phyloP scores from a whole-genome alignment of 192 early-diverging fungal genomes.

The Linnemannia hyalina region DNA sequence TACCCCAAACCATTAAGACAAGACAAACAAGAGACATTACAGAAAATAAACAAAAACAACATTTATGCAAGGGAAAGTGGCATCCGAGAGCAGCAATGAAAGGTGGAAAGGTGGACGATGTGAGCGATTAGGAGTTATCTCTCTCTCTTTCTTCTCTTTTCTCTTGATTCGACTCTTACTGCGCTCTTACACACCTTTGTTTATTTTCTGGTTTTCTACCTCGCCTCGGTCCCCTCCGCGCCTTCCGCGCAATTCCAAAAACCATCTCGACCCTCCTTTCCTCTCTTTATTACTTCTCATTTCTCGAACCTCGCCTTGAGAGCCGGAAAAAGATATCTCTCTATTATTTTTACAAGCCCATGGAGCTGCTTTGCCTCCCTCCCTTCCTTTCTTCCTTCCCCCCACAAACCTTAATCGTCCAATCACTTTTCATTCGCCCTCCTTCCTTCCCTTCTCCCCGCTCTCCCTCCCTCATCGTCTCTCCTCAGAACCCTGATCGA shows the following conservation, averaged over 20 bases:
- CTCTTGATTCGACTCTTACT: neutral
- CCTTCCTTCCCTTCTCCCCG: neutral
- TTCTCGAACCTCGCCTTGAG: neutral
- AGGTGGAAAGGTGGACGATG: neutral
- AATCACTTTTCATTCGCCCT: neutral
- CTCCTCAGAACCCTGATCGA: neutral
- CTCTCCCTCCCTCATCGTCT: neutral
- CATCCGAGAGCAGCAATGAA: neutral
- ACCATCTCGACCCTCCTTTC: neutral
- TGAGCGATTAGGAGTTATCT: neutral
- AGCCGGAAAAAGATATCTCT: neutral
- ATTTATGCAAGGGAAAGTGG: conserved; percentile 12
- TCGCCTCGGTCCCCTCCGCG: neutral
- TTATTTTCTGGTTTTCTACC: neutral
- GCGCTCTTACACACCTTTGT: neutral
- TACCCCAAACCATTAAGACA: no score
- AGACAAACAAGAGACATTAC: neutral
- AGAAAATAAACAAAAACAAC: neutral
- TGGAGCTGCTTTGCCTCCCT: neutral
- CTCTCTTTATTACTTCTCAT: neutral
- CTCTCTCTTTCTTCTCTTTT: neutral
- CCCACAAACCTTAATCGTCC: neutral
- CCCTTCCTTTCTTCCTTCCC: neutral
- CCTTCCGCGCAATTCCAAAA: conserved; percentile 2
- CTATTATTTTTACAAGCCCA: neutral